A percentile compares a stretch with the other conserved stretches of the same genome.
These are phyloP conservation scores for Sutorius australiensis DNA, from an alignment of 768 basidiomycete genomes.

Conservation along the genomic window DNA sequence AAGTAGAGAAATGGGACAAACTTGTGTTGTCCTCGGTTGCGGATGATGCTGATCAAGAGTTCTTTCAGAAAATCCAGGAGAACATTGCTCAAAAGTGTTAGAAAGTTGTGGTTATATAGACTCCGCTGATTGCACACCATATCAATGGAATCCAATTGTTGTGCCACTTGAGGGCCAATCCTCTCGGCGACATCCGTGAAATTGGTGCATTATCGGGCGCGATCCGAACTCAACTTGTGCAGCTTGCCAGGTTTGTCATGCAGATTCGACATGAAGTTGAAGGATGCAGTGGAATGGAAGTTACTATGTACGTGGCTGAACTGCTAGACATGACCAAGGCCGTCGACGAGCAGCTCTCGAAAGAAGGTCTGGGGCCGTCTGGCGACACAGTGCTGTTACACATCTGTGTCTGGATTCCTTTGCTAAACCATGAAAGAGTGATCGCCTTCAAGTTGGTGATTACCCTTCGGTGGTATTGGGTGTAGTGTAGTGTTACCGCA, in stretches of 20 bases:
- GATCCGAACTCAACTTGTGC: too few species aligned
- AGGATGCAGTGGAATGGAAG: too few species aligned
- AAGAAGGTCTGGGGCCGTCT: conserved; percentile 11
- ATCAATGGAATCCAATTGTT: not conserved
- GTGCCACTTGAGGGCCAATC: too few species aligned
- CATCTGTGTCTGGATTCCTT: conserved; percentile 13
- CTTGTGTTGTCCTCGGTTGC: conserved; percentile 18
- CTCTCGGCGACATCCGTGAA: too few species aligned
- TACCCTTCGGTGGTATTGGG: not conserved
- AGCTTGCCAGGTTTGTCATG: too few species aligned
- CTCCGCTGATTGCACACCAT: too few species aligned
- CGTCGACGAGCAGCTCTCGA: conserved; percentile 4
- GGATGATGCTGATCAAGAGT: conserved; percentile 17
- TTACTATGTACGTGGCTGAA: not conserved
- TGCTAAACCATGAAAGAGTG: not conserved
- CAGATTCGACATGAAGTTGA: too few species aligned
- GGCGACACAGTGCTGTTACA: conserved; percentile 5
- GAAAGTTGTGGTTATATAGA: not conserved
- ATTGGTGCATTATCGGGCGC: too few species aligned
- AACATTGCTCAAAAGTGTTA: not conserved
- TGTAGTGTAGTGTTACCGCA: too few species aligned
- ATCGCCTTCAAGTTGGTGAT: not conserved
- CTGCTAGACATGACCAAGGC: conserved; percentile 4
- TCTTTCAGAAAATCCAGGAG: conserved; percentile 4
- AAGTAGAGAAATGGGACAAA: conserved; percentile 11